Evolutionary conservation across 257 asterid species (phyloP).

Genomic region (Thymus quinquecostatus): DNA sequence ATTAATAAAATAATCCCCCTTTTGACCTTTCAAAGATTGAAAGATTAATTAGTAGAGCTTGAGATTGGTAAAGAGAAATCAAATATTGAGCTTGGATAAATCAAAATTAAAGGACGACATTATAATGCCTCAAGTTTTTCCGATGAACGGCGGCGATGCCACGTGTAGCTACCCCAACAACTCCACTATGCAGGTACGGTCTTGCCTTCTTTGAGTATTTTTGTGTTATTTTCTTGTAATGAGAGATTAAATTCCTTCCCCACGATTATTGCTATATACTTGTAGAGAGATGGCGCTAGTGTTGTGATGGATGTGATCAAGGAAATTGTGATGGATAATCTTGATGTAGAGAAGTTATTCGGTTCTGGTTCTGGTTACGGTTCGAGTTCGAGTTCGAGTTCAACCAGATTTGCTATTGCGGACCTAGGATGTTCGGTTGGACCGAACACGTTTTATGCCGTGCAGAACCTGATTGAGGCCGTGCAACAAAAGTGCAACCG

Average conservation of each 20-base stretch:
- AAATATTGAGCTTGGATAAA: too few relatives aligned
- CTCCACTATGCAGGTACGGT: background rate
- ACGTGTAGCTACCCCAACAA: conserved; percentile 15
- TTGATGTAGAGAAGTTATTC: background rate
- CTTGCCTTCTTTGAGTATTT: background rate
- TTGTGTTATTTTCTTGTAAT: too few relatives aligned
- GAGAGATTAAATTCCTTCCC: too few relatives aligned
- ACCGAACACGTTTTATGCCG: background rate
- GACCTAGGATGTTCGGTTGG: conserved; percentile 6
- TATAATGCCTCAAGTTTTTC: background rate
- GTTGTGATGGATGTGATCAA: background rate
- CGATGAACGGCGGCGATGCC: conserved; percentile 8
- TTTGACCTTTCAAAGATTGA: too few relatives aligned
- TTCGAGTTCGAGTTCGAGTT: background rate
- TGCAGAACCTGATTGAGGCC: background rate
- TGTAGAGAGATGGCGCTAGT: background rate
- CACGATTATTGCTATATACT: too few relatives aligned
- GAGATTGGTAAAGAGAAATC: too few relatives aligned
- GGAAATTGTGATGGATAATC: background rate
- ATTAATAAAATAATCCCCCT: too few relatives aligned
- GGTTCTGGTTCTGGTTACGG: background rate
- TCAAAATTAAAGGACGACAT: background rate
- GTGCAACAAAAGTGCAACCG: background rate
- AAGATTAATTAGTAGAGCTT: too few relatives aligned
- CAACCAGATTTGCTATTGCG: background rate